A percentile compares a stretch with the other conserved stretches of the same genome.
Evolutionary conservation across 1,139 yeast species (phyloP).

Genomic region (Taphrina deformans): DNA sequence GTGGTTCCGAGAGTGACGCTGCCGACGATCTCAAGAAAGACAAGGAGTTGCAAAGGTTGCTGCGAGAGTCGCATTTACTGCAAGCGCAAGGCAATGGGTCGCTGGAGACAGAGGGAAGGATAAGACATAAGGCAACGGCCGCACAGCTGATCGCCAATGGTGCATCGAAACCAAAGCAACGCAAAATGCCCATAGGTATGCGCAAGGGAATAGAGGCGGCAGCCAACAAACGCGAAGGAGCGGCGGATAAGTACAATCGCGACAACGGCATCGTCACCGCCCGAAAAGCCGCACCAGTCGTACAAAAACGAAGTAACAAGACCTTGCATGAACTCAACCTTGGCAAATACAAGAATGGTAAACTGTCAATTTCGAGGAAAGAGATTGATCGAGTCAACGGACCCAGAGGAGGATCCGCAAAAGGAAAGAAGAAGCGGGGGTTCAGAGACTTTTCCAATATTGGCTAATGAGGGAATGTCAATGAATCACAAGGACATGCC

Average conservation of each 20-base stretch:
- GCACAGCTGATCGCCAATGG: constrained; percentile 21
- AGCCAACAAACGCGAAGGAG: constrained; percentile 12
- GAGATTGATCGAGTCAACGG: constrained; percentile 32
- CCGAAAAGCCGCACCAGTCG: constrained; percentile 1
- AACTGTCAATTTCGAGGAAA: constrained; percentile 13
- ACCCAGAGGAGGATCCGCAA: background rate
- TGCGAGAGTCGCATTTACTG: constrained; percentile 36
- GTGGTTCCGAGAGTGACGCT: constrained; percentile 3
- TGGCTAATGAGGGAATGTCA: background rate
- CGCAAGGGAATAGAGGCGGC: constrained; percentile 23
- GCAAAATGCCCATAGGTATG: constrained; percentile 30
- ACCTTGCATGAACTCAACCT: constrained; percentile 21
- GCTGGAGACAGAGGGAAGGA: constrained; percentile 12
- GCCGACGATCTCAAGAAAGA: constrained; percentile 35
- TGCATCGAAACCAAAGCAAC: constrained; percentile 16
- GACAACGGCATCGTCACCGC: constrained; percentile 32
- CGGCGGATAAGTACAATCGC: constrained; percentile 11
- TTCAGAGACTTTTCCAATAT: constrained; percentile 23
- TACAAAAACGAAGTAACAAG: constrained; percentile 1
- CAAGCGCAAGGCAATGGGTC: constrained; percentile 23
- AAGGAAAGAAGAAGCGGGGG: constrained; percentile 29
- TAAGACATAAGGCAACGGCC: constrained; percentile 15
- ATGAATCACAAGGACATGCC: background rate
- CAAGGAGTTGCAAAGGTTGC: constrained; percentile 33
- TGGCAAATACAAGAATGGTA: constrained; percentile 32